phyloP scores from a whole-genome alignment of 2,329 filamentous ascomycete species.

The Penicillium sp. region DNA sequence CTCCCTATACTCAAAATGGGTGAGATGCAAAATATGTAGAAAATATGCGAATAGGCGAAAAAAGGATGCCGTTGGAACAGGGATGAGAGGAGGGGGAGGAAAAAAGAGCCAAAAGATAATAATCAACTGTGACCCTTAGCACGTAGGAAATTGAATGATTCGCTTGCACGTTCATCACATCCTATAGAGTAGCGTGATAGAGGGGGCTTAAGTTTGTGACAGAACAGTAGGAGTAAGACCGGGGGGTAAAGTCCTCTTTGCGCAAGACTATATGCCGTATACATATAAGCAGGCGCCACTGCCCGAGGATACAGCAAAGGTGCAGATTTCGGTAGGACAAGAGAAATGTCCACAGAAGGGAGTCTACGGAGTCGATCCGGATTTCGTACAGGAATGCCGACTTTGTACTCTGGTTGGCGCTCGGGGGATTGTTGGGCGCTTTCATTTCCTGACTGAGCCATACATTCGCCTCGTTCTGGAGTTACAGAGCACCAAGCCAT shows the following conservation, averaged over 20 bases:
- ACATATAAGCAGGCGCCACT: slow-evolving; percentile 18
- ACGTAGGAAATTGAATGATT: slow-evolving; percentile 9
- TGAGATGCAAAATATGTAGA: slow-evolving; percentile 6
- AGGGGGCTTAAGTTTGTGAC: slow-evolving; percentile 26
- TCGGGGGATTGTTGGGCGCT: slow-evolving; percentile 30
- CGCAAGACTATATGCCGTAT: slow-evolving; percentile 16
- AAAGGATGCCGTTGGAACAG: not conserved
- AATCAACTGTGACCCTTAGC: slow-evolving; percentile 11
- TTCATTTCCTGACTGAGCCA: slow-evolving; percentile 28
- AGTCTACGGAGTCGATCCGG: slow-evolving; percentile 27
- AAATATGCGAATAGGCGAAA: slow-evolving; percentile 18
- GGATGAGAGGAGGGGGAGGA: slow-evolving; percentile 9
- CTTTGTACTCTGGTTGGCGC: slow-evolving; percentile 29
- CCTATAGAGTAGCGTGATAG: slow-evolving; percentile 20
- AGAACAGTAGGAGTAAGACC: slow-evolving; percentile 15
- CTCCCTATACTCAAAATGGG: slow-evolving; percentile 17
- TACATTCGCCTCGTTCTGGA: slow-evolving; percentile 14
- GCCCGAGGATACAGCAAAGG: slow-evolving; percentile 10
- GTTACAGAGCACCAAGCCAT: slow-evolving; percentile 4
- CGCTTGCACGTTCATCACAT: slow-evolving; percentile 27
- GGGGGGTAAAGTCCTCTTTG: slow-evolving; percentile 14
- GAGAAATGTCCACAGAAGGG: slow-evolving; percentile 7
- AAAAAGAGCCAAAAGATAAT: slow-evolving; percentile 3
- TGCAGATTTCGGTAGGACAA: slow-evolving; percentile 26
- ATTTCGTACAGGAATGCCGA: slow-evolving; percentile 1